phyloP scores from a whole-genome alignment of 352 stramenopile genomes.

The Hyaloperonospora arabidopsidis region DNA sequence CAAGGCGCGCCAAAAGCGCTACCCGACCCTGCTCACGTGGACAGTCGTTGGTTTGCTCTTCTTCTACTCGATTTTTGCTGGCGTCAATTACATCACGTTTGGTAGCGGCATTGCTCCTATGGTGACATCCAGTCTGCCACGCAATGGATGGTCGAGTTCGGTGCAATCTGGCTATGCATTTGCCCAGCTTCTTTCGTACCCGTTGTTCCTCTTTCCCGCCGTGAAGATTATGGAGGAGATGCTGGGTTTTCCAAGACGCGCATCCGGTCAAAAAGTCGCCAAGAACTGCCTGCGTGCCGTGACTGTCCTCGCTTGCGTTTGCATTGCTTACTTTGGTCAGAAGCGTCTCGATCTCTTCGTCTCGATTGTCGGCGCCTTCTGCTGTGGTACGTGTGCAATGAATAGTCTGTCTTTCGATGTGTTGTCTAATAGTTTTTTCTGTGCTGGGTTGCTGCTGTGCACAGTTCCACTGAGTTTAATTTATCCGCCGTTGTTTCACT shows the following conservation, averaged over 20 bases:
- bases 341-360: slow-evolving; percentile 71
- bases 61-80: slow-evolving; percentile 80
- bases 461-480: slow-evolving; percentile 74
- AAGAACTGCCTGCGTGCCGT: slow-evolving; percentile 71
- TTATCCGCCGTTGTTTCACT: slow-evolving; percentile 70
- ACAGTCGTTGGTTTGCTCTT: slow-evolving; percentile 66
- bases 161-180: slow-evolving; percentile 76
- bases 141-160: slow-evolving; percentile 63
- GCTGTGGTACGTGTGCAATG: slow-evolving; percentile 47
- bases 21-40: slow-evolving; percentile 43
- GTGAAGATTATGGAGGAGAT: slow-evolving; percentile 84
- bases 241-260: slow-evolving; percentile 57
- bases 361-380: slow-evolving; percentile 74
- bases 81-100: slow-evolving; percentile 73
- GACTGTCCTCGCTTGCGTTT: slow-evolving; percentile 55
- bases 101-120: slow-evolving; percentile 55
- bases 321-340: slow-evolving; percentile 72
- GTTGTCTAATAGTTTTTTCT: slow-evolving; percentile 5
- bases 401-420: not conserved
- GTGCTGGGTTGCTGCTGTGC: slow-evolving; percentile 8
- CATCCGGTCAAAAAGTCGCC: slow-evolving; percentile 55
- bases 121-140: slow-evolving; percentile 63
- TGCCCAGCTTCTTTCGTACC: slow-evolving; percentile 71
- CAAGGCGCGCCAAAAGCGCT: slow-evolving; percentile 52
- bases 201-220: slow-evolving; percentile 68